Evolutionary conservation across 148 eudicot genomes (phyloP).

Genomic region (Rhododendron griersonianum): DNA sequence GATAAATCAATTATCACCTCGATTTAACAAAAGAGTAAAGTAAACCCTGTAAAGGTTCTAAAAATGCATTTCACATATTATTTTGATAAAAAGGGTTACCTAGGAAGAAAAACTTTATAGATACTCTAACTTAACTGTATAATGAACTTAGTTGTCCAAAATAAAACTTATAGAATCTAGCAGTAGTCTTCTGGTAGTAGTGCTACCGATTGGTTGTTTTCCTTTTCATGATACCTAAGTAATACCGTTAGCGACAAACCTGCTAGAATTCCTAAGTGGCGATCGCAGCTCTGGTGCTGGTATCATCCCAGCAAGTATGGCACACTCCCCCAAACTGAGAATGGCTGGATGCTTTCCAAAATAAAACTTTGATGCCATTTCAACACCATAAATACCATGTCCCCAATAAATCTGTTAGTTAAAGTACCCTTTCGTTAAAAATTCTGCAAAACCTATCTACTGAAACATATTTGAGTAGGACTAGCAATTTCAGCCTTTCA

Average conservation of each 20-base stretch:
- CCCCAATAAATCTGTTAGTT: slow-evolving; percentile 19
- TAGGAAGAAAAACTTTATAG: not conserved
- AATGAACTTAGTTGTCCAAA: not conserved
- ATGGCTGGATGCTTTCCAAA: slow-evolving; percentile 17
- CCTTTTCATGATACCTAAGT: not conserved
- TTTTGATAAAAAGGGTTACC: not conserved
- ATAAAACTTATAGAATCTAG: not conserved
- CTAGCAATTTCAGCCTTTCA: not conserved
- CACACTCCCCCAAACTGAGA: slow-evolving; percentile 17
- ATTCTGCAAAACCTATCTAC: not conserved
- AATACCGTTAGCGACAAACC: not conserved
- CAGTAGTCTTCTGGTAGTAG: not conserved
- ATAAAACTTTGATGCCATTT: slow-evolving; percentile 14
- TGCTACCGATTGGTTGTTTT: not conserved
- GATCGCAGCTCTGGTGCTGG: slow-evolving; percentile 20
- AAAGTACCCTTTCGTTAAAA: slow-evolving; percentile 4
- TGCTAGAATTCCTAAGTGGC: slow-evolving; percentile 10
- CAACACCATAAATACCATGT: slow-evolving; percentile 18
- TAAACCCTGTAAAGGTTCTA: not conserved
- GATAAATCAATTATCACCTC: too few relatives aligned
- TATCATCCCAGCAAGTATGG: slow-evolving; percentile 17
- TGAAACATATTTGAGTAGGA: not conserved
- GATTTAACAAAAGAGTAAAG: too few relatives aligned
- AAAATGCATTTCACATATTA: not conserved
- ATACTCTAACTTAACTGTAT: not conserved